Conservation (phyloP, 192 early-diverging fungal genomes). For the Coemansia sp. region DNA sequence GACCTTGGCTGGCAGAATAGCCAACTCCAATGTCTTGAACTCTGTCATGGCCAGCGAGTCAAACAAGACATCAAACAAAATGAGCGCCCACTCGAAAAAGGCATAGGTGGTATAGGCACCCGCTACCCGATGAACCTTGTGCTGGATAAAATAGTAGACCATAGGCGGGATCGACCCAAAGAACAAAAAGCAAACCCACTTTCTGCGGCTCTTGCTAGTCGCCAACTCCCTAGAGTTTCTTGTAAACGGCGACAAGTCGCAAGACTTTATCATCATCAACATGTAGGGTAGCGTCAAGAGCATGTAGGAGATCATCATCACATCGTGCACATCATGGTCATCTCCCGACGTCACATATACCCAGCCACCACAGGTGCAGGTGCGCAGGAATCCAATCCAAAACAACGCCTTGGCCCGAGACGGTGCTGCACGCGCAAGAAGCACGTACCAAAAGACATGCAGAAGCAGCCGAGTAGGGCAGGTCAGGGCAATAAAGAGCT, state of each 20-base stretch:
- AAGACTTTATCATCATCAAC: slow-evolving; percentile 56
- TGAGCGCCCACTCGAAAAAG: slow-evolving; percentile 82
- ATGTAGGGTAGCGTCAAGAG: slow-evolving; percentile 75
- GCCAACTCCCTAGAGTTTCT: slow-evolving; percentile 29
- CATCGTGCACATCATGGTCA: slow-evolving; percentile 74
- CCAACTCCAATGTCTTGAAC: slow-evolving; percentile 54
- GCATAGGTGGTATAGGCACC: slow-evolving; percentile 78
- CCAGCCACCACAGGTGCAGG: slow-evolving; percentile 78
- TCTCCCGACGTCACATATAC: slow-evolving; percentile 79
- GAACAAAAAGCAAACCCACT: slow-evolving; percentile 56
- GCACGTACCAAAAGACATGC: slow-evolving; percentile 47
- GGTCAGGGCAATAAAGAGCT: slow-evolving; percentile 75
- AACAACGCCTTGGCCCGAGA: slow-evolving; percentile 41
- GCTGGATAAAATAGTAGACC: slow-evolving; percentile 73
- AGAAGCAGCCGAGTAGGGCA: slow-evolving; percentile 52
- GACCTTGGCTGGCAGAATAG: slow-evolving; percentile 30
- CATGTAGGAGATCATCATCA: slow-evolving; percentile 77
- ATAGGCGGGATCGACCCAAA: slow-evolving; percentile 70
- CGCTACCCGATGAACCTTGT: slow-evolving; percentile 69
- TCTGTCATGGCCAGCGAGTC: slow-evolving; percentile 70
- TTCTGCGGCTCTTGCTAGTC: slow-evolving; percentile 48
- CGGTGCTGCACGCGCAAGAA: slow-evolving; percentile 31
- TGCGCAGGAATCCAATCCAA: slow-evolving; percentile 57
- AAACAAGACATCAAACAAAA: slow-evolving; percentile 72
- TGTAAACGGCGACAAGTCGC: slow-evolving; percentile 42